Percentiles rank a stretch among this genome's conserved stretches.
phyloP scores from a whole-genome alignment of 495 filamentous ascomycete genomes.

The Massariosphaeria phaeospora region DNA sequence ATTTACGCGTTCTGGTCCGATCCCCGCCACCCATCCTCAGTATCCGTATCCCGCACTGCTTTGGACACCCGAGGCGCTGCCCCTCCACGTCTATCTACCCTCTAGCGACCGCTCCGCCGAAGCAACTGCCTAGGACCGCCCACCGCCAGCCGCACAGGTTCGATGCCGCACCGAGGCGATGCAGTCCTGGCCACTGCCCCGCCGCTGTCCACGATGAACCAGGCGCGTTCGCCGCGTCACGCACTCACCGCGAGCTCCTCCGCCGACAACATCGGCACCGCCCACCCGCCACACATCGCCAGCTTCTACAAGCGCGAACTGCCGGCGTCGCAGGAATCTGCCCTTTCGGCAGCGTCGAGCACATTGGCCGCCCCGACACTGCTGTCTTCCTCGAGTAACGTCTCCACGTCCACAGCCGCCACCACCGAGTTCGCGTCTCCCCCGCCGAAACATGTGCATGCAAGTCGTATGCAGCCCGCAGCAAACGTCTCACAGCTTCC shows the following conservation, averaged over 20 bases:
- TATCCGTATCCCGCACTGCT: no score
- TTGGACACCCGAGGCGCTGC: no score
- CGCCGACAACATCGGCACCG: constrained; percentile 6
- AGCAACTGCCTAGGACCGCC: no score
- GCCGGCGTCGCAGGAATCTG: constrained; percentile 32
- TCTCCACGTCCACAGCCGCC: constrained; percentile 24
- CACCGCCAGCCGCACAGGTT: no score
- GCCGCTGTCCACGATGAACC: neutral
- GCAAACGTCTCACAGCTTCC: constrained; percentile 7
- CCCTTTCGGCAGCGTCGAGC: constrained; percentile 19
- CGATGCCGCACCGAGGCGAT: no score
- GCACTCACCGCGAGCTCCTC: neutral
- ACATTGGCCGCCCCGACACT: constrained; percentile 13
- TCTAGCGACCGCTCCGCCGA: no score
- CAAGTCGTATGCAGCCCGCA: constrained; percentile 21
- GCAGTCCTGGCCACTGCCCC: no score
- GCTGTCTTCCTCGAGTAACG: constrained; percentile 26
- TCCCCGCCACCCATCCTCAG: no score
- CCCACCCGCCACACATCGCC: constrained; percentile 8
- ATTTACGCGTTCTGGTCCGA: no score
- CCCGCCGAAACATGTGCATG: constrained; percentile 13
- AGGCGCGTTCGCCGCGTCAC: neutral
- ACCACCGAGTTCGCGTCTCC: constrained; percentile 29
- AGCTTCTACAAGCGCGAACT: constrained; percentile 22
- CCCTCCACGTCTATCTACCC: no score